These are phyloP conservation scores for Penicillium ucsense DNA, from an alignment of 495 filamentous ascomycete species.

Conservation along the genomic window DNA sequence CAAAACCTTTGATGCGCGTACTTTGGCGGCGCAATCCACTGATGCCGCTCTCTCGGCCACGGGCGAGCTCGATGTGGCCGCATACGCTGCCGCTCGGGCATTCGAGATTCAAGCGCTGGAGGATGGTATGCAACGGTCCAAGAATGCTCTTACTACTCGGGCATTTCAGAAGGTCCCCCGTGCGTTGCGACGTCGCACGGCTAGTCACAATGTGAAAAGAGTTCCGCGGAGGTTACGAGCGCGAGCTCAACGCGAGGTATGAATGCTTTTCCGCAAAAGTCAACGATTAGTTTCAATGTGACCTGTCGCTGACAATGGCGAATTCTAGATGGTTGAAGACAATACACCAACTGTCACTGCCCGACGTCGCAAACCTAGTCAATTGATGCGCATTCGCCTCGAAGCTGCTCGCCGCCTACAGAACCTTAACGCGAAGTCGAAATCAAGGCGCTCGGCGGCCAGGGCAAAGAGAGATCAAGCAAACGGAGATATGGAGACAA, in stretches of 20 bases:
- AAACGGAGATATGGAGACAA: conserved; percentile 21
- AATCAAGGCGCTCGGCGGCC: conserved; percentile 32
- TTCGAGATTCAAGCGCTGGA: conserved; percentile 84
- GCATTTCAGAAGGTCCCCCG: conserved; percentile 88
- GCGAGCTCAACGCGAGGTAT: conserved; percentile 63
- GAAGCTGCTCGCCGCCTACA: conserved; percentile 70
- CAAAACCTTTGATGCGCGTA: conserved; percentile 59
- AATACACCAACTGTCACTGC: conserved; percentile 79
- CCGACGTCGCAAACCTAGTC: conserved; percentile 59
- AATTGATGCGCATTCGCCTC: conserved; percentile 63
- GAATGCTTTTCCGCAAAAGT: not conserved
- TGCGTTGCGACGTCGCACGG: conserved; percentile 73
- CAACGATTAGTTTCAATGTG: not conserved
- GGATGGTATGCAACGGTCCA: conserved; percentile 64
- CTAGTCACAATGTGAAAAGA: conserved; percentile 87
- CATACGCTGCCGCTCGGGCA: conserved; percentile 74
- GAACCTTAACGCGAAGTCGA: conserved; percentile 49
- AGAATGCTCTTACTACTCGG: conserved; percentile 53
- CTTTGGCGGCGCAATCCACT: conserved; percentile 60
- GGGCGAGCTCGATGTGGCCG: conserved; percentile 68
- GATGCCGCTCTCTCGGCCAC: conserved; percentile 61
- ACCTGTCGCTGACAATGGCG: not conserved
- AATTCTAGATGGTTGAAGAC: conserved; percentile 63
- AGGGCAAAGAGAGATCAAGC: conserved; percentile 27
- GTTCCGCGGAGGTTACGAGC: conserved; percentile 70